A percentile compares a stretch with the other conserved stretches of the same genome.
Evolutionary conservation across 176 grass and related monocot genomes (phyloP).

Genomic region (Eleusine indica): DNA sequence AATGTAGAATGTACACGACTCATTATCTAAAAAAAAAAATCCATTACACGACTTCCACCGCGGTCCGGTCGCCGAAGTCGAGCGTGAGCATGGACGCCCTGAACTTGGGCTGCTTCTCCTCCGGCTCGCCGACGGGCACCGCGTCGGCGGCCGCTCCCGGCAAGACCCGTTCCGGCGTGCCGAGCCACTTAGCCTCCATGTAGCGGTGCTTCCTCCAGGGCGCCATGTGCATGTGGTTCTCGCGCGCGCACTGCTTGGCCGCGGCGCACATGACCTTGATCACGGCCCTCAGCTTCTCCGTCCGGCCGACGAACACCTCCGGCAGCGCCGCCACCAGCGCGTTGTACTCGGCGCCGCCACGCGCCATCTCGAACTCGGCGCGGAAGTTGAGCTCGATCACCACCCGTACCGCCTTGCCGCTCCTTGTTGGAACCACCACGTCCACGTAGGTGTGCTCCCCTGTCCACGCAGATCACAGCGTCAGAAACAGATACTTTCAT

Average conservation of each 20-base stretch:
- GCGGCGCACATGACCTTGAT: slow-evolving; percentile 63
- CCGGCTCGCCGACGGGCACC: not conserved
- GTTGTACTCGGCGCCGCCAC: slow-evolving; percentile 56
- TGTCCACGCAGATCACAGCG: slow-evolving; percentile 8
- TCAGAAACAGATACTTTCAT: no score
- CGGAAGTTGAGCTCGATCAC: slow-evolving; percentile 67
- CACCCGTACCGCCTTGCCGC: slow-evolving; percentile 51
- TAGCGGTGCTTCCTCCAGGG: slow-evolving; percentile 80
- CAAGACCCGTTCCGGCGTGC: slow-evolving; percentile 49
- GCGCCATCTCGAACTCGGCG: slow-evolving; percentile 70
- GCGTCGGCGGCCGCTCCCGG: not conserved
- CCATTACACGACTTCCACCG: slow-evolving; percentile 31
- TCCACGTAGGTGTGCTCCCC: slow-evolving; percentile 72
- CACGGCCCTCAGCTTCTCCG: slow-evolving; percentile 57
- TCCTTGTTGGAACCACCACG: slow-evolving; percentile 54
- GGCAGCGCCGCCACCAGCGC: slow-evolving; percentile 60
- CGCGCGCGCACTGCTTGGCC: slow-evolving; percentile 75
- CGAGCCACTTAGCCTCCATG: slow-evolving; percentile 81
- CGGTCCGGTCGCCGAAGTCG: slow-evolving; percentile 53
- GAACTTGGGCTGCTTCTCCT: slow-evolving; percentile 48
- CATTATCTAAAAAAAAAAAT: no score
- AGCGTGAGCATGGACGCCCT: slow-evolving; percentile 74
- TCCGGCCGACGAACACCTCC: slow-evolving; percentile 62
- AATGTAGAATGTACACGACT: no score
- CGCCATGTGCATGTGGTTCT: slow-evolving; percentile 81